Conservation (phyloP, 805 yeast genomes). For the Sugiyamaella boreocaroliniensis region DNA sequence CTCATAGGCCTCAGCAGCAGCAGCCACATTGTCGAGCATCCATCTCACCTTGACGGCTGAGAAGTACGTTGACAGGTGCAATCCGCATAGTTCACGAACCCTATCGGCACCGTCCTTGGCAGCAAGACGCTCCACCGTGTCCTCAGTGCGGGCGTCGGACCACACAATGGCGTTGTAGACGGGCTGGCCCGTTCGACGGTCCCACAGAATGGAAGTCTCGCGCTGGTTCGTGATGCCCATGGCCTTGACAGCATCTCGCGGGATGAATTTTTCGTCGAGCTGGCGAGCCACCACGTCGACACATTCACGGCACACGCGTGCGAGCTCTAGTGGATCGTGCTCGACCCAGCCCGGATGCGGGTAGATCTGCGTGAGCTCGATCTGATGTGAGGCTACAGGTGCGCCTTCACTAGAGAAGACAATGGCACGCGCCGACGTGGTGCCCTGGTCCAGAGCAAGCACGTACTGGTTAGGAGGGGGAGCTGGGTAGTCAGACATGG, state of each 20-base stretch:
- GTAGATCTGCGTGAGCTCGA: constrained; percentile 57
- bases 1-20: constrained; percentile 60
- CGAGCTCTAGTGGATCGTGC: constrained; percentile 78
- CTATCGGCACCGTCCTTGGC: constrained; percentile 48
- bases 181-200: constrained; percentile 72
- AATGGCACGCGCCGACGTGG: constrained; percentile 86
- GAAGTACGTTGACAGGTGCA: constrained; percentile 86
- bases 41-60: constrained; percentile 86
- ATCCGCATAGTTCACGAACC: constrained; percentile 64
- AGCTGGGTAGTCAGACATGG: constrained; percentile 1
- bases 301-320: constrained; percentile 76
- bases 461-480: constrained; percentile 26
- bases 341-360: constrained; percentile 69
- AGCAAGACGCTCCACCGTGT: constrained; percentile 57
- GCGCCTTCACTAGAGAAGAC: constrained; percentile 65
- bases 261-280: constrained; percentile 27
- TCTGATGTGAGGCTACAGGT: constrained; percentile 83
- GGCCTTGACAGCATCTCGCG: constrained; percentile 47
- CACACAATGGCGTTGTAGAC: constrained; percentile 87
- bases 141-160: constrained; percentile 87
- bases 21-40: constrained; percentile 74
- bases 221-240: constrained; percentile 94
- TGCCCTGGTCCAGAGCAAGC: constrained; percentile 80
- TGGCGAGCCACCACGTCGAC: constrained; percentile 35
- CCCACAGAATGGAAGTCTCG: constrained; percentile 86